Conservation (phyloP, 768 basidiomycete genomes). For the Psilocybe tampanensis region DNA sequence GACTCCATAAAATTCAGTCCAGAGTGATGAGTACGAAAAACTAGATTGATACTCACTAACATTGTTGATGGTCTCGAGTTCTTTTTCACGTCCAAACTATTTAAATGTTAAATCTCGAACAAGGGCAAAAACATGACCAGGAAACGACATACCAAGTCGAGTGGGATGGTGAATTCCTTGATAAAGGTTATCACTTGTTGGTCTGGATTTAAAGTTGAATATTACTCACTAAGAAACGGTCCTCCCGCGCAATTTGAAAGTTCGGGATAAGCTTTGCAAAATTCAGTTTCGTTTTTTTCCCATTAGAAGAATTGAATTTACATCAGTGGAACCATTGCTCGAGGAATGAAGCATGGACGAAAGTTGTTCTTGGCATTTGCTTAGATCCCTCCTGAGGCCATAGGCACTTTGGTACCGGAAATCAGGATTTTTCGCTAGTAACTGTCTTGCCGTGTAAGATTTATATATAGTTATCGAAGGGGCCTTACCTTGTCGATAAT, state of each 20-base stretch:
- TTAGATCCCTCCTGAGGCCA: constrained; percentile 66
- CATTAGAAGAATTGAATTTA: constrained; percentile 20
- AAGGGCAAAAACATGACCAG: neutral
- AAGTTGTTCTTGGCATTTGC: constrained; percentile 68
- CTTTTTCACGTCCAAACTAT: constrained; percentile 72
- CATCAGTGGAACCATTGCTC: constrained; percentile 60
- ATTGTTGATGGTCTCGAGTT: constrained; percentile 67
- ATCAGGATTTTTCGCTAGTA: constrained; percentile 71
- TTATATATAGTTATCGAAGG: neutral
- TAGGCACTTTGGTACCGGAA: constrained; percentile 71
- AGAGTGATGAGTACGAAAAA: no score
- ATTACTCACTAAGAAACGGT: constrained; percentile 58
- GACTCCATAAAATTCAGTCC: constrained; percentile 31
- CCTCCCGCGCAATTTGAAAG: constrained; percentile 68
- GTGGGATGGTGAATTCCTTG: constrained; percentile 73
- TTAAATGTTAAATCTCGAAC: neutral
- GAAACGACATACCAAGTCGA: constrained; percentile 50
- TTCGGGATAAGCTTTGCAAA: constrained; percentile 58
- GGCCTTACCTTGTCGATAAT: constrained; percentile 66
- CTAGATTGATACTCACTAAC: constrained; percentile 61
- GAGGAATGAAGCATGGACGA: constrained; percentile 59
- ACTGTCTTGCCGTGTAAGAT: constrained; percentile 36
- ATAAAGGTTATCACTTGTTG: neutral
- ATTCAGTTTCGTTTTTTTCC: constrained; percentile 9
- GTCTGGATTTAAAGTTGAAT: no score